phyloP scores from a whole-genome alignment of 805 yeast species.

The Pichia insulana region DNA sequence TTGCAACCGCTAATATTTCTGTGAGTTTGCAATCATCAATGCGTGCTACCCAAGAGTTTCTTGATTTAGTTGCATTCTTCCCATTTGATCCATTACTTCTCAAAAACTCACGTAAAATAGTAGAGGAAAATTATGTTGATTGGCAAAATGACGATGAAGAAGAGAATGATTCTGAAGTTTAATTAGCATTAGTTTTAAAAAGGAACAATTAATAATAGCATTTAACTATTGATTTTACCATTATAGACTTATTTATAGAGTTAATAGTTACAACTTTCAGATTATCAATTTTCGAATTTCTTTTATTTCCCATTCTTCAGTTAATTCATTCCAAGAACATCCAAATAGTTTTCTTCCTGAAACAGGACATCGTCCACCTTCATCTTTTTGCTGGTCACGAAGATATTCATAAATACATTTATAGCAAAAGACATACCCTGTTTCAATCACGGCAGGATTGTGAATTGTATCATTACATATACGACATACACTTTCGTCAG shows the following conservation, averaged over 20 bases:
- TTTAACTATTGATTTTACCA: neutral
- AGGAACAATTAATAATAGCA: neutral
- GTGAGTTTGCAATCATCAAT: slow-evolving; percentile 9
- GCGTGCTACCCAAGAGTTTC: slow-evolving; percentile 55
- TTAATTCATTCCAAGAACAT: slow-evolving; percentile 52
- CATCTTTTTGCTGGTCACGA: slow-evolving; percentile 34
- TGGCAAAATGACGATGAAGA: slow-evolving; percentile 71
- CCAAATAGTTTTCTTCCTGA: slow-evolving; percentile 66
- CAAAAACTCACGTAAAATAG: slow-evolving; percentile 45
- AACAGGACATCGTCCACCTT: slow-evolving; percentile 76
- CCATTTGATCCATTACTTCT: slow-evolving; percentile 91
- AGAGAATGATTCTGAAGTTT: slow-evolving; percentile 17
- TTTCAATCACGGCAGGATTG: slow-evolving; percentile 82
- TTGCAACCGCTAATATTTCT: slow-evolving; percentile 3
- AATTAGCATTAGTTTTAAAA: neutral
- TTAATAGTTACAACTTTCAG: slow-evolving; percentile 17
- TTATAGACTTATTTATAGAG: neutral
- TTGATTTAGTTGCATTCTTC: slow-evolving; percentile 88
- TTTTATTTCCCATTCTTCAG: slow-evolving; percentile 59
- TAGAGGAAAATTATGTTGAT: slow-evolving; percentile 58
- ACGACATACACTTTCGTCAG: slow-evolving; percentile 40
- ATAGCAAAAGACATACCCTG: slow-evolving; percentile 87
- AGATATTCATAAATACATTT: slow-evolving; percentile 70
- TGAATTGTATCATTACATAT: slow-evolving; percentile 55
- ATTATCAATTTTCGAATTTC: slow-evolving; percentile 71